phyloP scores from a whole-genome alignment of 768 basidiomycete genomes.

The Lenzites betulinus region DNA sequence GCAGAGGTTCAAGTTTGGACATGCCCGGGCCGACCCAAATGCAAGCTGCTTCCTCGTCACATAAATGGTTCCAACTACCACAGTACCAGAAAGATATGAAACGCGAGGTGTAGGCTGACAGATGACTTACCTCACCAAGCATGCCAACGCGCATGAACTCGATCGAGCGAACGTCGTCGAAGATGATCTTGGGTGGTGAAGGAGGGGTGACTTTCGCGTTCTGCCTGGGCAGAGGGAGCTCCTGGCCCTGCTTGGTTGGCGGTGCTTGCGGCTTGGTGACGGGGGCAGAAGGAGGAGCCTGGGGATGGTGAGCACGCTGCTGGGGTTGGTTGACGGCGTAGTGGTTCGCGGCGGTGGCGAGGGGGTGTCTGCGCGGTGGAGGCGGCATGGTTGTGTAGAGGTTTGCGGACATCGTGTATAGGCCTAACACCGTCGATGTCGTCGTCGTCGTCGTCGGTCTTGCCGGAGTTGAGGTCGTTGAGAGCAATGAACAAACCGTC shows the following conservation, averaged over 20 bases:
- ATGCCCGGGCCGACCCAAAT: too few species aligned
- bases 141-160: constrained; percentile 77
- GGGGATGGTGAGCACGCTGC: not conserved
- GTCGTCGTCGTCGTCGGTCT: constrained; percentile 16
- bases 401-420: constrained; percentile 27
- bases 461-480: constrained; percentile 4
- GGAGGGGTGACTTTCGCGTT: constrained; percentile 82
- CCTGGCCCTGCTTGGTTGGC: constrained; percentile 29
- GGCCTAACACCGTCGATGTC: constrained; percentile 35
- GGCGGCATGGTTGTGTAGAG: constrained; percentile 26
- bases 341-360: constrained; percentile 27
- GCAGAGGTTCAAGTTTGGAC: not conserved
- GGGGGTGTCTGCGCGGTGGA: constrained; percentile 31
- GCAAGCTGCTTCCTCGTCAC: too few species aligned
- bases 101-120: not conserved
- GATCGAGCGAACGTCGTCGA: constrained; percentile 56
- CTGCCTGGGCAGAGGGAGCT: constrained; percentile 77
- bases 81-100: not conserved
- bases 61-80: too few species aligned
- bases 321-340: constrained; percentile 26
- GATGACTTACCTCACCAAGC: constrained; percentile 76
- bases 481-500: constrained; percentile 1
- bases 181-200: constrained; percentile 76
- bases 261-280: constrained; percentile 20
- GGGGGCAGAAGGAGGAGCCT: constrained; percentile 10